Evolutionary conservation across 352 stramenopile species (phyloP), one percentile per base, ranked within the genome.

Genomic region (Aphanomyces invadans): DNA sequence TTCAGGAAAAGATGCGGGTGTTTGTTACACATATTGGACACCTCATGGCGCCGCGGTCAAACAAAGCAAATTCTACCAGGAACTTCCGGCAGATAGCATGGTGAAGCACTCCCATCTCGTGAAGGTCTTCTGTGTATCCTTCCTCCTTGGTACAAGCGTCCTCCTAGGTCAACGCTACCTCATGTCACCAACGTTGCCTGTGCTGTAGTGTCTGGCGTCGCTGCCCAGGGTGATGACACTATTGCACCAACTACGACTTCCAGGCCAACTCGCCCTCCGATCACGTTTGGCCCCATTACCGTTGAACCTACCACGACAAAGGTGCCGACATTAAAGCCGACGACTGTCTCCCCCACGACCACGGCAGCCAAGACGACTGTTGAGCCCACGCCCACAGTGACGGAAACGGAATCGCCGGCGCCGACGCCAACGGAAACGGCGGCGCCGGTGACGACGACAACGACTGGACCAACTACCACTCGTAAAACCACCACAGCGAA

Each of bases 21-120:
- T n/a, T n/a, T n/a, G n/a, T 57, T 57, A 57, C 49, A 57, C 49
- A 57, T 57, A 19, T 11, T 4, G 26, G 10, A 25, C 10, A 26
- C 15, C 15, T 17, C 25, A 57, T 57, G 49, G 29, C 49, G 23
- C 23, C 23, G 49, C 11, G 12, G n/a, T n/a, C 21, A 21, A 0
- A 7, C 49, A 57, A 38, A 57, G 19, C 49, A 57, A 57, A 39
- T 36, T 57, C 49, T 57, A 57, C 49, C 10, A 54, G 46, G 46
- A 25, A 7, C 36, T 42, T 42, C 36, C 10, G 46, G 11, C 46
- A n/a, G 36, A 26, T 33, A 57, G 49, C 49, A 57, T 57, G 49
- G 49, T 57, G 49, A 29, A 57, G 44, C 44, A 25, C 19, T 52
- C 44, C 49, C 49, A 32, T 32, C 49, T 57, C 49, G 0, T 32